Conservation (phyloP, 495 filamentous ascomycete species). For the Clohesyomyces aquaticus region DNA sequence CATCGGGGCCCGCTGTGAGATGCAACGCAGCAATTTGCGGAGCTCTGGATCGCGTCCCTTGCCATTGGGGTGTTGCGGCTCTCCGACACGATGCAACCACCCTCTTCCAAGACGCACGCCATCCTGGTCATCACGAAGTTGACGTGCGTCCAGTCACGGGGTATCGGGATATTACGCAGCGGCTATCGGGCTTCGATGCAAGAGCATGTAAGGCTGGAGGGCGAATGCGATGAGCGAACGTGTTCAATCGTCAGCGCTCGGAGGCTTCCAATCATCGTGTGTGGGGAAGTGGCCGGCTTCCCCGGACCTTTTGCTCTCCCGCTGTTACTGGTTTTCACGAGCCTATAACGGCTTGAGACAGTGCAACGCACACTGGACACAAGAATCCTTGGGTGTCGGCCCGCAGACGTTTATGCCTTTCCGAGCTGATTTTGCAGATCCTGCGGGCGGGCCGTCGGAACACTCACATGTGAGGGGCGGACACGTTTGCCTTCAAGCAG, state of each 20-base stretch:
- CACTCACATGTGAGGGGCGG: neutral
- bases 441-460: conserved; percentile 5
- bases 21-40: neutral
- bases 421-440: conserved; percentile 10
- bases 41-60: neutral
- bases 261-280: conserved; percentile 17
- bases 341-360: neutral
- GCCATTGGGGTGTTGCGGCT: conserved; percentile 10
- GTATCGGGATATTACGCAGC: conserved; percentile 13
- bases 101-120: neutral
- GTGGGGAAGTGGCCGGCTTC: conserved; percentile 32
- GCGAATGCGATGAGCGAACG: conserved; percentile 32
- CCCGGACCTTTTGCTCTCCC: conserved; percentile 9
- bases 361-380: conserved; percentile 21
- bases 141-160: conserved; percentile 31
- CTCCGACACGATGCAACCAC: conserved; percentile 3
- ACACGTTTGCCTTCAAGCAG: neutral
- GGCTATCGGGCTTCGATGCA: conserved; percentile 32
- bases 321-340: conserved; percentile 7
- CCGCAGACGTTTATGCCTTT: conserved; percentile 8
- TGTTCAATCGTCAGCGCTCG: conserved; percentile 29
- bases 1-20: neutral
- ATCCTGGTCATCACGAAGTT: conserved; percentile 9
- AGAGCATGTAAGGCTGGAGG: conserved; percentile 16
- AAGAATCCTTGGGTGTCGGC: neutral